These are phyloP conservation scores for Raddia guianensis DNA, from an alignment of 176 grass and related monocot species.

Conservation along the genomic window DNA sequence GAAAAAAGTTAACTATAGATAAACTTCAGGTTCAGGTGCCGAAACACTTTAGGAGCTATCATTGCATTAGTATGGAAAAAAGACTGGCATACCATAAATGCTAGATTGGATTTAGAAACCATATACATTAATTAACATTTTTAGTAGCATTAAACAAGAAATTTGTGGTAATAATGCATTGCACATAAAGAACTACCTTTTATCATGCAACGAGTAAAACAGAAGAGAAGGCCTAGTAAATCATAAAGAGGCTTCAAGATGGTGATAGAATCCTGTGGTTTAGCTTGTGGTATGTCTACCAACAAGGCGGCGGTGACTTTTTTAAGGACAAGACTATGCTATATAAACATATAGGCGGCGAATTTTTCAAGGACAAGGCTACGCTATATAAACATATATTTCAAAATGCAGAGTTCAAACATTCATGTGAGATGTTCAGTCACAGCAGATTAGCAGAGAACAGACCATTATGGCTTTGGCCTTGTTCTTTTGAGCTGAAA, in stretches of 20 bases:
- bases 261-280: neutral
- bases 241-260: constrained; percentile 31
- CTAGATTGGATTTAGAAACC: neutral
- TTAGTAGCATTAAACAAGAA: neutral
- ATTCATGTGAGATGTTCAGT: neutral
- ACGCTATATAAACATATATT: neutral
- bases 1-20: neutral
- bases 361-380: neutral
- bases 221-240: neutral
- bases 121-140: constrained; percentile 14
- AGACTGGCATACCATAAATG: neutral
- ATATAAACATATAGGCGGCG: neutral
- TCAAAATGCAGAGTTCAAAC: neutral
- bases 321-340: neutral
- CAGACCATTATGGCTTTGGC: no score
- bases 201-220: neutral
- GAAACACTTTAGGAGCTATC: neutral
- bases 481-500: no score
- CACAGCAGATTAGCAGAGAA: no score
- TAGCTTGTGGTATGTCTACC: neutral
- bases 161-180: neutral
- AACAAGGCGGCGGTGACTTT: neutral
- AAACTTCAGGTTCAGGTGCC: neutral
- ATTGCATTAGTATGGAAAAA: neutral
- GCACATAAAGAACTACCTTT: neutral